Base-by-base conservation (phyloP, 192 early-diverging fungal species). In the Backusella sp. region DNA sequence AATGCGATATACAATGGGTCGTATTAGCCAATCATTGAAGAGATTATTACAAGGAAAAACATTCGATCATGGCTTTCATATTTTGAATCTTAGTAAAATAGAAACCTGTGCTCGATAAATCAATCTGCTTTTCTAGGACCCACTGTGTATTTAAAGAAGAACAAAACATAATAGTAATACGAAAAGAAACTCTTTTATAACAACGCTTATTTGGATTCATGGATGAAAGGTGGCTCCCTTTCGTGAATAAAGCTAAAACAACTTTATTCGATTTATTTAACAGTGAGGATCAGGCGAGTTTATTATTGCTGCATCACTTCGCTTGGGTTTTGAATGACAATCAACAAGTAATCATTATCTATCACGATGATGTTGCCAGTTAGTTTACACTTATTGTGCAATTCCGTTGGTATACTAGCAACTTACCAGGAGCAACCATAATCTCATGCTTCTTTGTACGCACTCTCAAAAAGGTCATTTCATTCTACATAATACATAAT, bases 391-490 rank as follows among this genome's bases (percentile, higher is more conserved):
- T 32, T 32, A 32, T 41, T 44, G 3, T 14, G 14, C 42, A 1
- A 15, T 44, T 44, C 66, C 1, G 6, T 65, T 6, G 23, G 11
- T 42, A 26, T 67, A n/a, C 2, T 21, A 6, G 26, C 39, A 17
- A 19, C 75, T 75, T 86, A 95, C 92, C 94, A 69, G 96, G 95
- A 11, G 94, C 94, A 17, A 99, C 89, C 95, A 99, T 97, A 65
- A 99, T 94, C 79, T 99, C 97, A 82, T 98, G 94, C 76, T 96
- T 95, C 84, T 94, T 97, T 28, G 95, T 95, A 37, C 97, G 86
- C 66, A 99, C 92, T 70, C 97, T 88, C 72, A 99, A 74, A 78
- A 99, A 99, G 6, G 94, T 96, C 71, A 99, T 81, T 59, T 98
- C 97, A 78, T 99, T 96, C 91, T 96, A 80, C 14, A 70, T 14